These are phyloP conservation scores for Penicillium sp. DNA, from an alignment of 2,329 filamentous ascomycete genomes.

Conservation along the genomic window DNA sequence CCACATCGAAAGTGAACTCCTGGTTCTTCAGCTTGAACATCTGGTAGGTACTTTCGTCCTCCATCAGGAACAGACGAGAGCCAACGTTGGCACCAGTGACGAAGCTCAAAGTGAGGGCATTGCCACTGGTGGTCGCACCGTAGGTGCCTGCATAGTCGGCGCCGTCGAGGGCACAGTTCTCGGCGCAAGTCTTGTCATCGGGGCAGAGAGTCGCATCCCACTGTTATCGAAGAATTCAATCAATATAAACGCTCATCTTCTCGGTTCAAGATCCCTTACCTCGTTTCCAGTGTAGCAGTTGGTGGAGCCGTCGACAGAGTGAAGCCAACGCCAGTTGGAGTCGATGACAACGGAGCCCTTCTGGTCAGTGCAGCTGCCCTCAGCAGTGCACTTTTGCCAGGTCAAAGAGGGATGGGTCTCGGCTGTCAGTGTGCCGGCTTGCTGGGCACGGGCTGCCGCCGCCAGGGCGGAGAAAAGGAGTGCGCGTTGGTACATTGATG, in stretches of 20 bases:
- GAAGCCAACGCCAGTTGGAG: slow-evolving; percentile 59
- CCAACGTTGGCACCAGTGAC: slow-evolving; percentile 45
- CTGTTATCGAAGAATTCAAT: not conserved
- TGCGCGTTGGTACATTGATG: slow-evolving; percentile 28
- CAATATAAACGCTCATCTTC: not conserved
- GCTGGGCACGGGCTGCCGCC: slow-evolving; percentile 27
- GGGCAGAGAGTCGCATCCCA: slow-evolving; percentile 51
- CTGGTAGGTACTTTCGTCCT: slow-evolving; percentile 60
- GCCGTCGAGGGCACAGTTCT: slow-evolving; percentile 57
- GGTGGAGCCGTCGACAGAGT: slow-evolving; percentile 46
- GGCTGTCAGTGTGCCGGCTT: slow-evolving; percentile 27
- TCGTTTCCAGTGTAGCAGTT: slow-evolving; percentile 59
- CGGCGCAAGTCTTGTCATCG: slow-evolving; percentile 49
- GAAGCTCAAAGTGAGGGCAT: slow-evolving; percentile 49
- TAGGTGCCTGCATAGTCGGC: slow-evolving; percentile 54
- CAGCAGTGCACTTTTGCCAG: slow-evolving; percentile 53
- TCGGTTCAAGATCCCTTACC: slow-evolving; percentile 3
- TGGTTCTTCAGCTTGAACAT: slow-evolving; percentile 63
- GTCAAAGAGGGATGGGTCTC: slow-evolving; percentile 51
- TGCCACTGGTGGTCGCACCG: slow-evolving; percentile 51
- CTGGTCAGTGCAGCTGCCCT: slow-evolving; percentile 52
- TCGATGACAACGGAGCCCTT: slow-evolving; percentile 55
- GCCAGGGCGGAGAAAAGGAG: slow-evolving; percentile 30
- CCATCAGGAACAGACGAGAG: slow-evolving; percentile 64
- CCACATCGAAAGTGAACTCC: slow-evolving; percentile 71